A percentile compares a stretch with the other conserved stretches of the same genome.
Conservation (phyloP, 2,329 filamentous ascomycete species). For the Phyllosticta citribraziliensis region DNA sequence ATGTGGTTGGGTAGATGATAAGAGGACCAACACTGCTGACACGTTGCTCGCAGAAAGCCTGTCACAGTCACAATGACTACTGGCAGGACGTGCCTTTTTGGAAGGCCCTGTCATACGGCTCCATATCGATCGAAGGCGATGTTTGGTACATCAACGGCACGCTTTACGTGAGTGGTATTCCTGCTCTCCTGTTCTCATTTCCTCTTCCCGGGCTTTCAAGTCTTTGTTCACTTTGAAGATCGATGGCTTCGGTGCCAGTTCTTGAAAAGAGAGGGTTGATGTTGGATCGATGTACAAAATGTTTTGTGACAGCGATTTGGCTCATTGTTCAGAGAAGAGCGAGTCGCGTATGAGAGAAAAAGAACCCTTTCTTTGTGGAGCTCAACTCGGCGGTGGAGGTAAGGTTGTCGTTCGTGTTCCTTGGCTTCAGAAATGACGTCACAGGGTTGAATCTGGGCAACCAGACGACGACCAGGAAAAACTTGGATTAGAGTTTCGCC, state of each 20-base stretch:
- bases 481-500: neutral
- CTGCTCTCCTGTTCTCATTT: neutral
- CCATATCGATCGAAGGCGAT: constrained; percentile 50
- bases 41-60: constrained; percentile 31
- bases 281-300: neutral
- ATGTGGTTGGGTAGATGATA: neutral
- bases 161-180: constrained; percentile 37
- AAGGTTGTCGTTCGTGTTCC: neutral
- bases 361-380: neutral
- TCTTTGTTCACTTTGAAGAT: too few relatives aligned
- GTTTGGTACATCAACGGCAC: constrained; percentile 49
- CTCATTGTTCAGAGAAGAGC: neutral
- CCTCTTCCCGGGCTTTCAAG: neutral
- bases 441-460: neutral
- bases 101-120: constrained; percentile 46
- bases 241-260: too few relatives aligned
- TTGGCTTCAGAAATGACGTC: neutral
- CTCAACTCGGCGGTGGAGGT: neutral
- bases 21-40: neutral
- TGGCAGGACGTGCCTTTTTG: constrained; percentile 41
- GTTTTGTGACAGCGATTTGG: neutral
- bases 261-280: too few relatives aligned
- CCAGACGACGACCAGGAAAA: neutral
- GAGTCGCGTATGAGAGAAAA: too few relatives aligned
- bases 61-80: constrained; percentile 54